These are phyloP conservation scores for Fusarium mundagurra DNA, from an alignment of 2,329 filamentous ascomycete species.

Conservation along the genomic window DNA sequence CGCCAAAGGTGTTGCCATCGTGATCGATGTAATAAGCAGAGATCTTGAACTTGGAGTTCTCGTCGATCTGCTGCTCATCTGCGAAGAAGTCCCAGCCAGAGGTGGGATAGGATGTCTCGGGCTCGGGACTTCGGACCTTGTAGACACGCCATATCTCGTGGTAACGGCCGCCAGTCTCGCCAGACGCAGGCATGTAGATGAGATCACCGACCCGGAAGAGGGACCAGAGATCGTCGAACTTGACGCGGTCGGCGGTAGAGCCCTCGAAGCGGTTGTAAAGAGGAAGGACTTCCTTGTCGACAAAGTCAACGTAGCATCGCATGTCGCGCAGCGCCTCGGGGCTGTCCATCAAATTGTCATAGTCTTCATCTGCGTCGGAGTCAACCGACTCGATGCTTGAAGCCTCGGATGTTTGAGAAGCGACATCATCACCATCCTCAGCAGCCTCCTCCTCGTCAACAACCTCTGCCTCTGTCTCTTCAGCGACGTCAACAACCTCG, in stretches of 20 bases:
- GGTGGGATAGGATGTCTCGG: slow-evolving; percentile 43
- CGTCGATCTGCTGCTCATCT: slow-evolving; percentile 46
- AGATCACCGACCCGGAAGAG: slow-evolving; percentile 54
- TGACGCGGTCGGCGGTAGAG: slow-evolving; percentile 45
- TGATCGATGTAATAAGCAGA: slow-evolving; percentile 56
- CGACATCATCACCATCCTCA: slow-evolving; percentile 42
- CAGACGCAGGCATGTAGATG: slow-evolving; percentile 51
- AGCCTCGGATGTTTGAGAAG: slow-evolving; percentile 45
- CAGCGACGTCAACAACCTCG: slow-evolving; percentile 37
- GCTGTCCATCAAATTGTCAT: slow-evolving; percentile 51
- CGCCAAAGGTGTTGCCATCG: slow-evolving; percentile 51
- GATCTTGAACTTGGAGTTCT: slow-evolving; percentile 48
- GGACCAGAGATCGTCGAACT: slow-evolving; percentile 55
- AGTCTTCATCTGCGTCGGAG: slow-evolving; percentile 49
- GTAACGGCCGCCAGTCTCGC: slow-evolving; percentile 49
- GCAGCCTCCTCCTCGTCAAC: slow-evolving; percentile 28
- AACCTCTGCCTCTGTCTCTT: slow-evolving; percentile 45
- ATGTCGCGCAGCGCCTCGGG: slow-evolving; percentile 53
- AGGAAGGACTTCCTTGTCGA: slow-evolving; percentile 55
- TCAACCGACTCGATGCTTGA: slow-evolving; percentile 37
- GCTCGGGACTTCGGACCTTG: slow-evolving; percentile 45
- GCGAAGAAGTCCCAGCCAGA: slow-evolving; percentile 50
- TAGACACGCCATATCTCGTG: slow-evolving; percentile 54
- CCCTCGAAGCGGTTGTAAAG: slow-evolving; percentile 45
- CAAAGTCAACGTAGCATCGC: slow-evolving; percentile 55